A percentile compares a stretch with the other conserved stretches of the same genome.
phyloP scores from a whole-genome alignment of 2,329 filamentous ascomycete species.

The Fusarium subglutinans region DNA sequence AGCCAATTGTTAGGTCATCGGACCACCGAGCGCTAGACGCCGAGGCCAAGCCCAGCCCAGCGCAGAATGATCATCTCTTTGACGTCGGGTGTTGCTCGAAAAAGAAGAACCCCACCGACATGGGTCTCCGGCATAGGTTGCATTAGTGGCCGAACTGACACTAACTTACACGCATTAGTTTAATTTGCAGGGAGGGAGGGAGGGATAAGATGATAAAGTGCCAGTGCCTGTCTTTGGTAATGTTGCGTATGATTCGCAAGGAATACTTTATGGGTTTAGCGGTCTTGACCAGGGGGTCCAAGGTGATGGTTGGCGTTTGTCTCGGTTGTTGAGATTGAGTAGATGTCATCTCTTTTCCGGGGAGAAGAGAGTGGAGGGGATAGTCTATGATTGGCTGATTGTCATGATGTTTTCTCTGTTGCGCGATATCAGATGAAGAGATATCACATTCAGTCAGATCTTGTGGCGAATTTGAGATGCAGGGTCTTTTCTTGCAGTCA shows the following conservation, averaged over 20 bases:
- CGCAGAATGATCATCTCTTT: neutral
- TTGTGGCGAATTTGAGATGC: neutral
- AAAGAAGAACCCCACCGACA: neutral
- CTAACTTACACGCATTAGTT: conserved; percentile 18
- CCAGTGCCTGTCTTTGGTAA: neutral
- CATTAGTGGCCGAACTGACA: conserved; percentile 33
- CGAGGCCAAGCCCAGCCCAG: neutral
- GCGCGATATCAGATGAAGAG: neutral
- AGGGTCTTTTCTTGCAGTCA: neutral
- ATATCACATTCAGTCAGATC: neutral
- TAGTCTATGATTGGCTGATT: neutral
- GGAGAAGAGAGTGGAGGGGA: neutral
- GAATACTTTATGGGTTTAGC: neutral
- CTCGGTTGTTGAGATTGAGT: neutral
- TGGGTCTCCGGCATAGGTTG: conserved; percentile 16
- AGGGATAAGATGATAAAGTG: neutral
- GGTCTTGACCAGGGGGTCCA: neutral
- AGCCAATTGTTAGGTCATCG: neutral
- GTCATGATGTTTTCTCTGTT: neutral
- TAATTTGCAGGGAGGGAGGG: neutral
- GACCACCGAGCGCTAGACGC: neutral
- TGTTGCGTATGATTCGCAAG: neutral
- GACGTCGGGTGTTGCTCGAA: neutral
- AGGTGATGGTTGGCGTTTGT: neutral
- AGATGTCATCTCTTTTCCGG: neutral